Conservation (phyloP, 495 filamentous ascomycete species). For the Tuber brumale region DNA sequence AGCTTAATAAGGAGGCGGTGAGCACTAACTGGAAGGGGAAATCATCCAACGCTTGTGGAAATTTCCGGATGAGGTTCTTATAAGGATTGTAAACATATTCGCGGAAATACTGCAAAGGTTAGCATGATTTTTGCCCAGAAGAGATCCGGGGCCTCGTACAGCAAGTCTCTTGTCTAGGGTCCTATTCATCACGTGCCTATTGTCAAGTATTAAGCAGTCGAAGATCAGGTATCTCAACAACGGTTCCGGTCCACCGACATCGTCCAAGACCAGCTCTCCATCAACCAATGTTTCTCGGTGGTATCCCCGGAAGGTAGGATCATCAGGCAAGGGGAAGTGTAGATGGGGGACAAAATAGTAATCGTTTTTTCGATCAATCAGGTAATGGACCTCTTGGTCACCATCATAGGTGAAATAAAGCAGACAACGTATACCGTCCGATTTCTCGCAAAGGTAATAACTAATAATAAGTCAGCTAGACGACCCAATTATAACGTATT, state of each 20-base stretch:
- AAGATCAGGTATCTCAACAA: conserved; percentile 84
- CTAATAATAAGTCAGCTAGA: conserved; percentile 41
- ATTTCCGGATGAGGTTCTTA: conserved; percentile 59
- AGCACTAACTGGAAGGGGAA: conserved; percentile 56
- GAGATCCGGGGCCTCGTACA: conserved; percentile 14
- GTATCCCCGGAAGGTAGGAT: conserved; percentile 55
- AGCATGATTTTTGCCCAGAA: conserved; percentile 6
- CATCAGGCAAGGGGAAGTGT: conserved; percentile 68
- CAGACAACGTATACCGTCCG: conserved; percentile 89
- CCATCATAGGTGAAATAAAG: conserved; percentile 68
- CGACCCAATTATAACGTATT: neutral
- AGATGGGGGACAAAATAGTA: conserved; percentile 75
- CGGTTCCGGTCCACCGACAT: conserved; percentile 52
- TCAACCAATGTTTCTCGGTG: conserved; percentile 80
- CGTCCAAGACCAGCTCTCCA: conserved; percentile 85
- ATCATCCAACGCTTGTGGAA: conserved; percentile 60
- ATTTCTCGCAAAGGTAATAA: conserved; percentile 98
- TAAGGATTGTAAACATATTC: conserved; percentile 75
- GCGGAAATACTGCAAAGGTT: conserved; percentile 56
- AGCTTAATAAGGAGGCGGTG: neutral
- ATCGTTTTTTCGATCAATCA: conserved; percentile 96
- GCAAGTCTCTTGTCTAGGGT: conserved; percentile 83
- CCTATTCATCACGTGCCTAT: conserved; percentile 63
- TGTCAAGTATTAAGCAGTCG: conserved; percentile 80
- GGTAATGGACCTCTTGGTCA: conserved; percentile 60